phyloP scores from a whole-genome alignment of 805 yeast genomes.

The Cyberlindnera suaveolens region DNA sequence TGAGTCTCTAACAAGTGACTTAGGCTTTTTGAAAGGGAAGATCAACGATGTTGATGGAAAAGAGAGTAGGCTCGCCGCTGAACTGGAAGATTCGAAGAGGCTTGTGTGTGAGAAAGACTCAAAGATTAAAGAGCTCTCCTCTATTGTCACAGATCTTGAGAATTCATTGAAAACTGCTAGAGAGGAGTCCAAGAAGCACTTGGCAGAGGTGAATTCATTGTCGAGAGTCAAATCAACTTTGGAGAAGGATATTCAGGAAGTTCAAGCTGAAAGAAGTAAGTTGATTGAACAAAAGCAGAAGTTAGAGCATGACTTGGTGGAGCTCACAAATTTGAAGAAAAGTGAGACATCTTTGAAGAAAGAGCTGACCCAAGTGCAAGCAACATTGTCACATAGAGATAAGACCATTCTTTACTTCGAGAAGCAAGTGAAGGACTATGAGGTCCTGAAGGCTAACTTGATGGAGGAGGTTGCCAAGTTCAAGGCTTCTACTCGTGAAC shows the following conservation, averaged over 20 bases:
- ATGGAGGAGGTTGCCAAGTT: constrained; percentile 19
- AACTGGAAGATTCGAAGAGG: background rate
- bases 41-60: background rate
- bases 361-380: constrained; percentile 12
- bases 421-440: constrained; percentile 34
- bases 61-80: background rate
- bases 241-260: constrained; percentile 15
- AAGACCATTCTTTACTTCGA: constrained; percentile 33
- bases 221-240: constrained; percentile 14
- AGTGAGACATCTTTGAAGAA: constrained; percentile 19
- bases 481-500: constrained; percentile 22
- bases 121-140: constrained; percentile 3
- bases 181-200: constrained; percentile 2
- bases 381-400: constrained; percentile 27
- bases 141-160: constrained; percentile 3
- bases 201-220: constrained; percentile 5
- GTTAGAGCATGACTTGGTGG: constrained; percentile 12
- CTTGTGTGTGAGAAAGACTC: background rate
- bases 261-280: constrained; percentile 17
- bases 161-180: constrained; percentile 1
- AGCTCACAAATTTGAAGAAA: constrained; percentile 16
- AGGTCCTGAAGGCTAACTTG: constrained; percentile 20
- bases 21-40: background rate
- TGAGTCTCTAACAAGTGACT: constrained; percentile 6
- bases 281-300: constrained; percentile 19